phyloP scores from a whole-genome alignment of 805 yeast genomes.

The Brettanomyces sp. region DNA sequence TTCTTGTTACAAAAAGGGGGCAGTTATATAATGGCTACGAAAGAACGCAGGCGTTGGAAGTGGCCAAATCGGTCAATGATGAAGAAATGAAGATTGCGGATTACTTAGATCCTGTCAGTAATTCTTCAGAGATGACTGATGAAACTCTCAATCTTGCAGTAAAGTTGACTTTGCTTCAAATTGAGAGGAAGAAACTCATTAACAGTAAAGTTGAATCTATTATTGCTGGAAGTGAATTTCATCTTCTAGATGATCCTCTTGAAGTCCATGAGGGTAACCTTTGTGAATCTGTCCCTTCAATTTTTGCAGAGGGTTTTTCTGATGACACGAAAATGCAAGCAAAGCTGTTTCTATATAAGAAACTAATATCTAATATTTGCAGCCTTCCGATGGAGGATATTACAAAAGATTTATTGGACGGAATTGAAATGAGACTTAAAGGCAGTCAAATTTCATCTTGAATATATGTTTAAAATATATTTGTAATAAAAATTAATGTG shows the following conservation, averaged over 20 bases:
- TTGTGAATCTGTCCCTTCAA: constrained; percentile 3
- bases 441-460: constrained; percentile 3
- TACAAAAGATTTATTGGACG: constrained; percentile 68
- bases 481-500: no score
- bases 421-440: constrained; percentile 44
- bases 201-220: constrained; percentile 5
- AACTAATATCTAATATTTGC: constrained; percentile 66
- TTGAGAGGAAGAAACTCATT: constrained; percentile 29
- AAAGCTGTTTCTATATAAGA: constrained; percentile 51
- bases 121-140: constrained; percentile 1
- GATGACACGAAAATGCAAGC: constrained; percentile 12
- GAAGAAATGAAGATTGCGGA: constrained; percentile 30
- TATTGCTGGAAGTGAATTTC: constrained; percentile 7
- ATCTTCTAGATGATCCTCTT: constrained; percentile 1
- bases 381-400: constrained; percentile 74
- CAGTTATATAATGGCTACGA: constrained; percentile 25
- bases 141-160: constrained; percentile 23
- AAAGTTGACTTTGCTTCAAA: constrained; percentile 31
- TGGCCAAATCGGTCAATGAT: constrained; percentile 49
- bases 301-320: constrained; percentile 7
- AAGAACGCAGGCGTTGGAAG: constrained; percentile 52
- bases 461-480: no score
- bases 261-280: constrained; percentile 2
- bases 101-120: neutral
- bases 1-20: neutral